Base-by-base conservation (phyloP, 495 filamentous ascomycete species). In the Podospora bellae-mahoneyi region DNA sequence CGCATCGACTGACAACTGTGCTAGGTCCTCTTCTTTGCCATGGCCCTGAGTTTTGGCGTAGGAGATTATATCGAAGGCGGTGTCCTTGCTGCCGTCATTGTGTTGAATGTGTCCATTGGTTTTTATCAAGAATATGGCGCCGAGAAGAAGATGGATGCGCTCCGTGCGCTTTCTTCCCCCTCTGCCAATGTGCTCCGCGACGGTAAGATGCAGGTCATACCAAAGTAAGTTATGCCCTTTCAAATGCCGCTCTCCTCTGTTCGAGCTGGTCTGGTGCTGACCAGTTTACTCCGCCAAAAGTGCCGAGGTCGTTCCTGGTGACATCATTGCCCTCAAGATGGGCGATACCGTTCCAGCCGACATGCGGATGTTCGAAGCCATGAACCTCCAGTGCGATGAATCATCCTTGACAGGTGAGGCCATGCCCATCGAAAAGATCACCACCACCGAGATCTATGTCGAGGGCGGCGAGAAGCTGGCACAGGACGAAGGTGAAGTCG, bases 311-410 rank as follows among this genome's bases (percentile, higher is more conserved):
- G 89, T 94, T 4, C 90, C 91, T n/a, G 93, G 93, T 34, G 93
- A 96, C 68, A 85, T 95, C 73, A 81, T 92, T 57, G 84, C 89
- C 62, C 77, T 96, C 57, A 93, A 92, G 83, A 91, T 92, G 72
- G 92, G 92, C 39, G 92, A 94, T 77, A 92, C 90, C 2, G 86
- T 94, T 3, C 92, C 92, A 16, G 92, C 92, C 16, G 92, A 94
- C 75, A 62, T 90, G 30, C 84, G 88, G 26, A 70, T 94, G 16
- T 88, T 92, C 68, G 91, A 94, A 66, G 87, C 88, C 55, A 92
- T 93, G 88, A 93, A 94, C 76, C 84, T 91, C 30, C 72, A 64
- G 59, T 78, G 76, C 59, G 77, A 79, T 65, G 76, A 79, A 58
- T 68, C 71, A 2, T 77, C 75, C 1, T 67, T 91, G 60, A 94